Evolutionary conservation across 306 rosid genomes (phyloP).

Genomic region (Glycyrrhiza uralensis): DNA sequence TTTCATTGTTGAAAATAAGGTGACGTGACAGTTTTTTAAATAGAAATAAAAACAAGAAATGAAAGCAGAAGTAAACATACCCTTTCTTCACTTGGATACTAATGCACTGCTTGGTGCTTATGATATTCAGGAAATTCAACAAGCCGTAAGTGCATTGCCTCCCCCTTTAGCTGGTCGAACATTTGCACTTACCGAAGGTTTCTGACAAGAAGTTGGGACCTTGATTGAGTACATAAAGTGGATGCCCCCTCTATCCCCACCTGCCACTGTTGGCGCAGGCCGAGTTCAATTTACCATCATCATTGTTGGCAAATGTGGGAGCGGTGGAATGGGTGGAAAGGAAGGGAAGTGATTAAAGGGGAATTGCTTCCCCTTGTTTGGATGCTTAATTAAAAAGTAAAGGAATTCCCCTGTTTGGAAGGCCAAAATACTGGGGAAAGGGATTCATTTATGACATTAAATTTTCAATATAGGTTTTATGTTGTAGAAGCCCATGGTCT

Average conservation of each 20-base stretch:
- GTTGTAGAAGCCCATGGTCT: background rate
- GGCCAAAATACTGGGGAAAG: background rate
- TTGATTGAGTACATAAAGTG: background rate
- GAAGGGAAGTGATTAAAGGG: too few species aligned
- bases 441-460: background rate
- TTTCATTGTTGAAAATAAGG: too few species aligned
- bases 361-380: background rate
- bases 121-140: conserved; percentile 71
- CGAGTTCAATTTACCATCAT: background rate
- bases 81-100: too few species aligned
- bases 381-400: background rate
- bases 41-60: too few species aligned
- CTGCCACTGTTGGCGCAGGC: background rate
- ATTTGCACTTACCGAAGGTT: conserved; percentile 77
- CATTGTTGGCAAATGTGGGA: conserved; percentile 18
- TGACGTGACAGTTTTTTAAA: too few species aligned
- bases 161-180: conserved; percentile 68
- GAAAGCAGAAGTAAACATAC: too few species aligned
- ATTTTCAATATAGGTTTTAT: background rate
- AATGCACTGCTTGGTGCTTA: background rate
- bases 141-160: conserved; percentile 62
- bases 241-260: background rate
- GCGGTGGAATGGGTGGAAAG: background rate
- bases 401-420: background rate
- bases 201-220: conserved; percentile 35